A percentile compares a stretch with the other conserved stretches of the same genome.
These are phyloP conservation scores for Penicillium digitatum DNA, from an alignment of 2,329 filamentous ascomycete genomes.

Conservation along the genomic window DNA sequence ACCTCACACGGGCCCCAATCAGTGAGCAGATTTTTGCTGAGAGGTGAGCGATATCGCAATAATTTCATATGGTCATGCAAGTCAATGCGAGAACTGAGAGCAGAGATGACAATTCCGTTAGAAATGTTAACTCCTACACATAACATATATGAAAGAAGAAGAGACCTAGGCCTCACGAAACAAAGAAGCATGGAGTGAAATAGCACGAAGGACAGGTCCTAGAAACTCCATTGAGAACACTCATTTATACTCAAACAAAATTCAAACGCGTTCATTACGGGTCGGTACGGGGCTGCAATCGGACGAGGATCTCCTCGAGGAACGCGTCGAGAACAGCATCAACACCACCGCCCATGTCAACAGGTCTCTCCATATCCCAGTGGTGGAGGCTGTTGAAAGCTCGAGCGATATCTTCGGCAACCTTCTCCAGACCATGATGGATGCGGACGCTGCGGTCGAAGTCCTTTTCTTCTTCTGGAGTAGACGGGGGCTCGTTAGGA, in stretches of 20 bases:
- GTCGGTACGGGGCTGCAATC: slow-evolving; percentile 69
- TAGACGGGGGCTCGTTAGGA: slow-evolving; percentile 16
- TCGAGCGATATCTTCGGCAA: slow-evolving; percentile 77
- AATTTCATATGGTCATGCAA: neutral
- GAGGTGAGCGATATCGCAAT: neutral
- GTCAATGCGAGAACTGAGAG: neutral
- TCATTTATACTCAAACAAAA: slow-evolving; percentile 1
- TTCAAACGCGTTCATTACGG: neutral
- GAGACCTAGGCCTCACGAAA: neutral
- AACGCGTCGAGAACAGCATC: slow-evolving; percentile 86
- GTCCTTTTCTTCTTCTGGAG: slow-evolving; percentile 18
- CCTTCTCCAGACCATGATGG: slow-evolving; percentile 20
- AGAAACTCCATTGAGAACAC: neutral
- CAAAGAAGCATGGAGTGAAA: neutral
- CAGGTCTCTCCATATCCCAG: slow-evolving; percentile 77
- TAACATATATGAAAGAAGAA: neutral
- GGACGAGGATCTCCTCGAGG: slow-evolving; percentile 85
- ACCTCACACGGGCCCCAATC: neutral
- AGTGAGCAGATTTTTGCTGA: neutral
- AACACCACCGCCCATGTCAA: slow-evolving; percentile 91
- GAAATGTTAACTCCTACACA: neutral
- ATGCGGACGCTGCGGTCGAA: slow-evolving; percentile 20
- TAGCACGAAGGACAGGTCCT: neutral
- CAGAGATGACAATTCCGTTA: neutral
- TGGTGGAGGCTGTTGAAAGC: slow-evolving; percentile 87